phyloP scores from a whole-genome alignment of 768 basidiomycete genomes.

The Austroboletus eburneus region DNA sequence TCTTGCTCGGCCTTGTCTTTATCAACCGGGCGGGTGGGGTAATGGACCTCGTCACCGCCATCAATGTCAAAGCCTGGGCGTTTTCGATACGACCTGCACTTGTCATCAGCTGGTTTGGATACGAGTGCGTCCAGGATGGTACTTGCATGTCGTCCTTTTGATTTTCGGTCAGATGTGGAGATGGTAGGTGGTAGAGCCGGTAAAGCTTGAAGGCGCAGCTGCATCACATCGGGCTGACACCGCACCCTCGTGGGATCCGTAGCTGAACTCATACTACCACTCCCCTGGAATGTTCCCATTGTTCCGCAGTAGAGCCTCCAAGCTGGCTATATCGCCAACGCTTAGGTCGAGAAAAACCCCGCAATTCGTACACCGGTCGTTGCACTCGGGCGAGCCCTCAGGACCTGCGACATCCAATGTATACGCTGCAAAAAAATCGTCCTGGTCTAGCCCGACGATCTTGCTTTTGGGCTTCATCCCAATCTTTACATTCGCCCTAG shows the following conservation, averaged over 20 bases:
- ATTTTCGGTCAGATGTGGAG: slow-evolving; percentile 2
- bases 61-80: slow-evolving; percentile 61
- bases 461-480: slow-evolving; percentile 81
- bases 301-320: slow-evolving; percentile 11
- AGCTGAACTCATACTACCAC: not conserved
- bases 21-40: slow-evolving; percentile 96
- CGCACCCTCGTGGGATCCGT: slow-evolving; percentile 21
- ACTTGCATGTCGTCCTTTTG: slow-evolving; percentile 25
- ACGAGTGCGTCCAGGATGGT: not conserved
- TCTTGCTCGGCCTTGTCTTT: slow-evolving; percentile 98
- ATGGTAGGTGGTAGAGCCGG: slow-evolving; percentile 3
- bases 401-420: slow-evolving; percentile 32
- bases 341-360: slow-evolving; percentile 9
- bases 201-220: slow-evolving; percentile 10
- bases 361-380: slow-evolving; percentile 7
- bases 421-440: slow-evolving; percentile 56
- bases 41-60: slow-evolving; percentile 73
- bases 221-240: not conserved
- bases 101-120: slow-evolving; percentile 8
- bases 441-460: slow-evolving; percentile 68
- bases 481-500: slow-evolving; percentile 83
- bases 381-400: slow-evolving; percentile 16
- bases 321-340: slow-evolving; percentile 2
- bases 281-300: slow-evolving; percentile 15
- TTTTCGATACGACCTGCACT: slow-evolving; percentile 30